Percentiles rank a stretch among this genome's conserved stretches.
phyloP scores from a whole-genome alignment of 2,329 filamentous ascomycete genomes.

The Epichloe sp. region DNA sequence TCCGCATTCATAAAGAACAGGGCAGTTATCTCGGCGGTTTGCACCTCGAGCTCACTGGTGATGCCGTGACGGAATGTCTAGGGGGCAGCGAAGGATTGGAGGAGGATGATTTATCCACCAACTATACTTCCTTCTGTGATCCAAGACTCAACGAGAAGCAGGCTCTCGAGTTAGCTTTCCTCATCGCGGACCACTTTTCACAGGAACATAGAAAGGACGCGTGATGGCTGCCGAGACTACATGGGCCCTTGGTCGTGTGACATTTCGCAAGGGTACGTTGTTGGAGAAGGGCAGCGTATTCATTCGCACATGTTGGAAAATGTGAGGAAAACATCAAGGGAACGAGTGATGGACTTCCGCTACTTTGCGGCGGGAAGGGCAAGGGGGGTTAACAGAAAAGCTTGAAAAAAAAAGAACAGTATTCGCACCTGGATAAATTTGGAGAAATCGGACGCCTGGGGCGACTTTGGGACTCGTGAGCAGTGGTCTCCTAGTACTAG shows the following conservation, averaged over 20 bases:
- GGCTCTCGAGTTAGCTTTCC: conserved; percentile 84
- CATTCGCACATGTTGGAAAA: not conserved
- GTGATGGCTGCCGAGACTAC: not conserved
- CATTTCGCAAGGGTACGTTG: no score
- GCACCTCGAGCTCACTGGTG: conserved; percentile 88
- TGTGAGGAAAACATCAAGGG: no score
- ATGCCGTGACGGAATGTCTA: conserved; percentile 91
- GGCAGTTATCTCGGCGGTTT: conserved; percentile 84
- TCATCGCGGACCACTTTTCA: conserved; percentile 72
- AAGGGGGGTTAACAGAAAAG: no score
- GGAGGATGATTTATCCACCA: conserved; percentile 77
- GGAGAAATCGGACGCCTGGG: not conserved
- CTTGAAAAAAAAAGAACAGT: no score
- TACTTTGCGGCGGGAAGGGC: no score
- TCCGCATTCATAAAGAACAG: conserved; percentile 71
- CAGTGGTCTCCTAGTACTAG: conserved; percentile 4
- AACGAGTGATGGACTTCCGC: no score
- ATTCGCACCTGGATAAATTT: no score
- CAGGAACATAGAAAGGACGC: conserved; percentile 16
- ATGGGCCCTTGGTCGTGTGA: no score
- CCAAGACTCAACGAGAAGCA: conserved; percentile 95
- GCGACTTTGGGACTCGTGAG: not conserved
- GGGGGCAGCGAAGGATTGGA: conserved; percentile 83
- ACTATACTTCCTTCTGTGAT: conserved; percentile 95
- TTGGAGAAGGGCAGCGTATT: not conserved